Percentiles rank a stretch among this genome's conserved stretches.
These are phyloP conservation scores for Penicillium italicum DNA, from an alignment of 2,329 filamentous ascomycete genomes.

Conservation along the genomic window DNA sequence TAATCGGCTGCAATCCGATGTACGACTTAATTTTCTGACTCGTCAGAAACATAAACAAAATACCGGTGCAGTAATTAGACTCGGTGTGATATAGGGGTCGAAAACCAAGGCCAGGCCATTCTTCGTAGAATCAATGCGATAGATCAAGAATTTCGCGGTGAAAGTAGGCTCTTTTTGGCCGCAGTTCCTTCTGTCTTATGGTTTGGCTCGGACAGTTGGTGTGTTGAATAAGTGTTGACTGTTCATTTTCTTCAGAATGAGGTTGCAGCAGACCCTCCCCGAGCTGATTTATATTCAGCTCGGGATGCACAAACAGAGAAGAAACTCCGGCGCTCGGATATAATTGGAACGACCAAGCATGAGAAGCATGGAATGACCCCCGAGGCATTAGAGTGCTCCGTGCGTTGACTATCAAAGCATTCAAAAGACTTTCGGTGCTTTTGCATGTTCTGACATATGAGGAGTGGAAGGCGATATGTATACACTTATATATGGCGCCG, in stretches of 20 bases:
- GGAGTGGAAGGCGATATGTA: not conserved
- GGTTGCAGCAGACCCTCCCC: not conserved
- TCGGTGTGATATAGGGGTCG: not conserved
- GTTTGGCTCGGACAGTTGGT: too few species aligned
- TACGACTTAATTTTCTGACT: not conserved
- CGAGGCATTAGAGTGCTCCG: not conserved
- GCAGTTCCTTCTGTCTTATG: not conserved
- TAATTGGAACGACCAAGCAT: not conserved
- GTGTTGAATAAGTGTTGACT: not conserved
- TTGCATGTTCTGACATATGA: not conserved
- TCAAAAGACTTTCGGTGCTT: not conserved
- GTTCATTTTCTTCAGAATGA: not conserved
- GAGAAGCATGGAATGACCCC: not conserved
- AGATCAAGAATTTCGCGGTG: not conserved
- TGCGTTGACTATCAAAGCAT: not conserved
- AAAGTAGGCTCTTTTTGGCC: not conserved
- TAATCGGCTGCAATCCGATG: not conserved
- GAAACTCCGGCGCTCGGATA: not conserved
- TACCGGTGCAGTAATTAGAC: too few species aligned
- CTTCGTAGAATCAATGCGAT: not conserved
- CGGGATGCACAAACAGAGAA: not conserved
- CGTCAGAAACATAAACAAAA: not conserved
- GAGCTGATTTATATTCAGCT: not conserved
- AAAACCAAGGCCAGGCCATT: not conserved
- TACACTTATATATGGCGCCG: not conserved